phyloP scores from a whole-genome alignment of 1,284 basidiomycete genomes.

The Ceratobasidium sp. region DNA sequence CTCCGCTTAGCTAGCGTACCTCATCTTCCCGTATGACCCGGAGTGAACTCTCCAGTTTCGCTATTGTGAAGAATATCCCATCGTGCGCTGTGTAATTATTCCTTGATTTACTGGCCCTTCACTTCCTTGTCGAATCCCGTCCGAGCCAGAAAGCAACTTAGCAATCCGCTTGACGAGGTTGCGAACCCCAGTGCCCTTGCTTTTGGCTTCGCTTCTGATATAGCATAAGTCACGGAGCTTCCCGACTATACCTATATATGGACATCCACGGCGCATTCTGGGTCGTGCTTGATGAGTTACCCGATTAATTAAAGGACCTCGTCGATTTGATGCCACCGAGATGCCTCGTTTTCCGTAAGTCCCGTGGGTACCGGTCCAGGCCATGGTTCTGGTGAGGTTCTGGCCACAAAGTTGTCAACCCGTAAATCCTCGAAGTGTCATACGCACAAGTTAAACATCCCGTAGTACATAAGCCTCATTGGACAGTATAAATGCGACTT shows the following conservation, averaged over 20 bases:
- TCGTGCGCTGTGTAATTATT: too few relatives aligned
- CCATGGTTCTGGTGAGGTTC: slow-evolving; percentile 99
- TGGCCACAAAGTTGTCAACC: slow-evolving; percentile 67
- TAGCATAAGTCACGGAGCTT: slow-evolving; percentile 99
- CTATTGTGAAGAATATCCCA: too few relatives aligned
- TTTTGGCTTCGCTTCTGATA: slow-evolving; percentile 98
- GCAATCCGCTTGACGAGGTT: slow-evolving; percentile 94
- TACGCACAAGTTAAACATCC: slow-evolving; percentile 92
- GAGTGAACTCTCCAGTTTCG: too few relatives aligned
- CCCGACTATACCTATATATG: slow-evolving; percentile 95
- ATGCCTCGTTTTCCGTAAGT: slow-evolving; percentile 97
- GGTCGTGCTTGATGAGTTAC: slow-evolving; percentile 97
- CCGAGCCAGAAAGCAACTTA: slow-evolving; percentile 89
- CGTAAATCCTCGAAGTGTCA: slow-evolving; percentile 3
- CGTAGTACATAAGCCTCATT: slow-evolving; percentile 55
- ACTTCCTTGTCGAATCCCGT: slow-evolving; percentile 86
- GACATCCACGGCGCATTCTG: slow-evolving; percentile 96
- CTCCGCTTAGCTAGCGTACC: too few relatives aligned
- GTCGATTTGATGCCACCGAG: slow-evolving; percentile 99
- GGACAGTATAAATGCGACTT: slow-evolving; percentile 8
- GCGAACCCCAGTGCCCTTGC: slow-evolving; percentile 98
- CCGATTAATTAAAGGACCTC: slow-evolving; percentile 96
- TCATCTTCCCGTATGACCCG: too few relatives aligned
- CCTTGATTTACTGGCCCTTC: too few relatives aligned
- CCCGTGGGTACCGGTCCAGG: slow-evolving; percentile 93